Percentiles rank a stretch among this genome's conserved stretches.
These are phyloP conservation scores for Saitoella complicata DNA, from an alignment of 805 yeast genomes.

Conservation along the genomic window DNA sequence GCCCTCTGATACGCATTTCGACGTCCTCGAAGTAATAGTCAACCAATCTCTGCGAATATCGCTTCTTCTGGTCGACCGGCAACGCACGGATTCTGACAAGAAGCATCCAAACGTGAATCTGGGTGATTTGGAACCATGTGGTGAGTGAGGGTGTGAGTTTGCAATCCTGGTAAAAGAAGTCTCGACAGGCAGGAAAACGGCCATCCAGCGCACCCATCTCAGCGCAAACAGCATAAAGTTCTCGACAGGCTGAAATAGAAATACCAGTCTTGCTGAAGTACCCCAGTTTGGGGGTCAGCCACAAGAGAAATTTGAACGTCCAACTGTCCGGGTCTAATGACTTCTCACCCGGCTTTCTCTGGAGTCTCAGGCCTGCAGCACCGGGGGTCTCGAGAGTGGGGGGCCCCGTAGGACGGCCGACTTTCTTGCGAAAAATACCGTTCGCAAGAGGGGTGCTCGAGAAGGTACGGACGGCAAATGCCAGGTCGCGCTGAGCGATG, in stretches of 20 bases:
- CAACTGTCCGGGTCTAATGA: slow-evolving; percentile 33
- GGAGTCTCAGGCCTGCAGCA: too few relatives aligned
- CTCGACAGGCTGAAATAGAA: slow-evolving; percentile 52
- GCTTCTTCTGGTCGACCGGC: slow-evolving; percentile 77
- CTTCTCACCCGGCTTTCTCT: too few relatives aligned
- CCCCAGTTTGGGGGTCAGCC: slow-evolving; percentile 32
- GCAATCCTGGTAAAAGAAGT: background rate
- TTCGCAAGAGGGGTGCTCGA: too few relatives aligned
- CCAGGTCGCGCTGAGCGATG: too few relatives aligned
- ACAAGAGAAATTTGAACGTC: slow-evolving; percentile 71
- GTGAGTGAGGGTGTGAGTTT: slow-evolving; percentile 69
- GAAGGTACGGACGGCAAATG: too few relatives aligned
- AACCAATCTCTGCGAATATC: slow-evolving; percentile 80
- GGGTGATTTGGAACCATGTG: slow-evolving; percentile 92
- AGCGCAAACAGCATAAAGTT: background rate
- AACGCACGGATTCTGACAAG: slow-evolving; percentile 90
- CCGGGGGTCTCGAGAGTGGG: too few relatives aligned
- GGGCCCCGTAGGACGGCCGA: too few relatives aligned
- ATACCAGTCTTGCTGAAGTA: slow-evolving; percentile 53
- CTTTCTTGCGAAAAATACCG: too few relatives aligned
- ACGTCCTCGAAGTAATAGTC: slow-evolving; percentile 83
- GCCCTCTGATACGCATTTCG: slow-evolving; percentile 70
- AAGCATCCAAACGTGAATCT: slow-evolving; percentile 83
- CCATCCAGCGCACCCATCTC: background rate
- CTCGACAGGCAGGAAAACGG: slow-evolving; percentile 30